Conservation (phyloP, 2,329 filamentous ascomycete genomes). For the Cladobotryum protrusum region DNA sequence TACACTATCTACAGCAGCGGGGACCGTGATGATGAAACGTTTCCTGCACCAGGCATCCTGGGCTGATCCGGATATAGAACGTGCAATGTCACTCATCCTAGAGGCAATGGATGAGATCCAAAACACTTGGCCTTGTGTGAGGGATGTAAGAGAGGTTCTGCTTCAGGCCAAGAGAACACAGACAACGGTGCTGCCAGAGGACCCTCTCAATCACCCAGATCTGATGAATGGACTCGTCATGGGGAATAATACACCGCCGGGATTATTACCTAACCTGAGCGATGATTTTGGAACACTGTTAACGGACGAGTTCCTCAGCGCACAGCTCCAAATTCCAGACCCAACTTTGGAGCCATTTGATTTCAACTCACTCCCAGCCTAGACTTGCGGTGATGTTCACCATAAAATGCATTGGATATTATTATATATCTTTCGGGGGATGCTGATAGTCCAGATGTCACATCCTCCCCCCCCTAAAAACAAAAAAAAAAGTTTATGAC, state of each 20-base stretch:
- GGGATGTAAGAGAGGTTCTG: slow-evolving; percentile 33
- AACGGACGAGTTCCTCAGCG: slow-evolving; percentile 29
- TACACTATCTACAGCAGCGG: slow-evolving; percentile 41
- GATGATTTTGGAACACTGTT: slow-evolving; percentile 29
- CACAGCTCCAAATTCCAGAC: slow-evolving; percentile 24
- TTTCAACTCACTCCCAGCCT: slow-evolving; percentile 21
- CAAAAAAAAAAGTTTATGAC: no score
- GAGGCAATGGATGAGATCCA: slow-evolving; percentile 48
- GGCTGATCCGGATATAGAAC: slow-evolving; percentile 41
- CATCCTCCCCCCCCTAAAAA: no score
- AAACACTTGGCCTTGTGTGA: slow-evolving; percentile 41
- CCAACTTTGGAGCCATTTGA: slow-evolving; percentile 24
- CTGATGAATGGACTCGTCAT: slow-evolving; percentile 29
- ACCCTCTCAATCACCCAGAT: slow-evolving; percentile 26
- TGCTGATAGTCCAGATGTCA: no score
- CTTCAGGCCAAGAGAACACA: slow-evolving; percentile 25
- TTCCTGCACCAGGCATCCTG: slow-evolving; percentile 34
- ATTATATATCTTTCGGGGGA: no score
- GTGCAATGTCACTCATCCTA: slow-evolving; percentile 41
- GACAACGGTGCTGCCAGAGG: slow-evolving; percentile 25
- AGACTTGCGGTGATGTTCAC: no score
- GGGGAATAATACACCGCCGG: slow-evolving; percentile 17
- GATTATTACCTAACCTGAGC: slow-evolving; percentile 23
- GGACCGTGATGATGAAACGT: slow-evolving; percentile 41
- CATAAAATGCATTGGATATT: no score